A percentile compares a stretch with the other conserved stretches of the same genome.
Conservation (phyloP, 2,329 filamentous ascomycete genomes). For the Microdochium paspali region DNA sequence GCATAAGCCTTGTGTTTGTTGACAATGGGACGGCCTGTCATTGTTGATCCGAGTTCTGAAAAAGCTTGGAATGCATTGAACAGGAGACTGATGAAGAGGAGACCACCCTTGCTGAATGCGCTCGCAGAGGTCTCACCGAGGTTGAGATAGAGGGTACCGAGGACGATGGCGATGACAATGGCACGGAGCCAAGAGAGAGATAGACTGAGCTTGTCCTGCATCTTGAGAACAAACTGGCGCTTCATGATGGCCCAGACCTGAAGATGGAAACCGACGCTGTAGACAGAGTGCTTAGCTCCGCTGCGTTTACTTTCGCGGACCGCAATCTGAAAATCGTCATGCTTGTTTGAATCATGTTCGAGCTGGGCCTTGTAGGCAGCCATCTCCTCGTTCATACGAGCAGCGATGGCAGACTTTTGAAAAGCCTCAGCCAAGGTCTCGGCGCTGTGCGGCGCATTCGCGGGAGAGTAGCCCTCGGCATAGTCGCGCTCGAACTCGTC, state of each 20-base stretch:
- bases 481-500: constrained; percentile 79
- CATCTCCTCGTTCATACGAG: constrained; percentile 56
- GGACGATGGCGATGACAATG: constrained; percentile 67
- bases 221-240: constrained; percentile 76
- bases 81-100: constrained; percentile 69
- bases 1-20: constrained; percentile 80
- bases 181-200: constrained; percentile 58
- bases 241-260: constrained; percentile 80
- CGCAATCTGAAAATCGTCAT: constrained; percentile 69
- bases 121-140: constrained; percentile 56
- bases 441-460: constrained; percentile 60
- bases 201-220: constrained; percentile 76
- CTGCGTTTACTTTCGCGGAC: constrained; percentile 72
- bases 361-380: constrained; percentile 55
- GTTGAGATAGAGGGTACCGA: constrained; percentile 71
- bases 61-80: constrained; percentile 89
- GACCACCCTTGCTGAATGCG: constrained; percentile 73
- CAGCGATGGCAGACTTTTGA: constrained; percentile 50
- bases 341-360: constrained; percentile 52
- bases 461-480: constrained; percentile 52
- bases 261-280: constrained; percentile 72
- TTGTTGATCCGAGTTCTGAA: constrained; percentile 64
- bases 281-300: constrained; percentile 66
- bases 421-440: constrained; percentile 63
- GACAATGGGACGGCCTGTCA: constrained; percentile 67